Evolutionary conservation across 495 filamentous ascomycete species (phyloP), one percentile per base, ranked within the genome.

Genomic region (Hypoxylon crocopeplum): DNA sequence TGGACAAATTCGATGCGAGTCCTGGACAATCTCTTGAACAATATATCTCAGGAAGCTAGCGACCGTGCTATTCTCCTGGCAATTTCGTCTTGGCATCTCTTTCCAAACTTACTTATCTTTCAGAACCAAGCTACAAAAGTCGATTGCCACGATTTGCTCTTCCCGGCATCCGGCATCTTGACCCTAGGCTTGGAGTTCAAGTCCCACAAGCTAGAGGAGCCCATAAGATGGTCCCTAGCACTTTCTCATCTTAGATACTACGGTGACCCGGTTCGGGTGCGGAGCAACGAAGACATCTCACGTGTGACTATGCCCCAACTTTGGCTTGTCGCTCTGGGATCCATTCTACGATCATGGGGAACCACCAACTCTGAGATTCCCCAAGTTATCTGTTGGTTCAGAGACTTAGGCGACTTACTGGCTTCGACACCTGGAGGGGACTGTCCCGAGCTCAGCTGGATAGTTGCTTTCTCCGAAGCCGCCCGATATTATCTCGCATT

Each of bases 41-140:
- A 64, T 7, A 32, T 56, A 1, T 58, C 69, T 12, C 64, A 75
- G 24, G 24, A 24, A 12, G 54, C 62, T n/a, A 25, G 51, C 10
- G 48, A 68, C 42, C 64, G 70, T n/a, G 58, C 62, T 1, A 37
- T 64, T 12, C 47, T 76, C 12, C 29, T 75, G 1, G 74, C 36
- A 7, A 41, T 77, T 1, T 56, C 54, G 5, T 64, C 73, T 3
- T 77, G 73, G 74, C 73, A 77, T 62, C n/a, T 77, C 2, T 75
- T 69, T 54, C 73, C 73, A 4, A 63, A 75, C 37, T 40, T 76
- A 3, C 39, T 69, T 7, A 57, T 73, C n/a, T 17, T 49, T 17
- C 27, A 16, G 3, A 25, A 64, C 20, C 41, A 42, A 1, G 19
- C 32, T 6, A 39, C 22, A 2, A 7, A 50, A 10, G 17, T 44